phyloP scores from a whole-genome alignment of 2,329 filamentous ascomycete genomes.

The Fusarium concolor region DNA sequence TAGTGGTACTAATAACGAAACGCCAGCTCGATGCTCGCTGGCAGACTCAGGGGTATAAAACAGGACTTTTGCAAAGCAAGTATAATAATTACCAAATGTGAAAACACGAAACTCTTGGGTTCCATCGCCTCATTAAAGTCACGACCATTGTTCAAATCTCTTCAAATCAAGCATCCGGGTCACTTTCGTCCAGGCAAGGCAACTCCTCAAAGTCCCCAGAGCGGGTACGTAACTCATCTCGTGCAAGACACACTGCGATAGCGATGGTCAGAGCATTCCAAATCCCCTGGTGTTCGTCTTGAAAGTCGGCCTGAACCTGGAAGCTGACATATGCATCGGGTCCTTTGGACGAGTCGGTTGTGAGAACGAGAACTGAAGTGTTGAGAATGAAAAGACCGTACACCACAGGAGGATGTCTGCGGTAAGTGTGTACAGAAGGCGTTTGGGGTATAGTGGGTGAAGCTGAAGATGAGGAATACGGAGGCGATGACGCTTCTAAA shows the following conservation, averaged over 20 bases:
- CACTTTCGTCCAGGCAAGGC: slow-evolving; percentile 49
- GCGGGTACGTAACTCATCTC: slow-evolving; percentile 54
- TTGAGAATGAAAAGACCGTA: slow-evolving; percentile 59
- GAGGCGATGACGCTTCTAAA: not conserved
- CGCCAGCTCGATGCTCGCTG: not conserved
- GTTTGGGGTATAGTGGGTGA: slow-evolving; percentile 11
- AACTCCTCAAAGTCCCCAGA: slow-evolving; percentile 52
- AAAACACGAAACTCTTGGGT: not conserved
- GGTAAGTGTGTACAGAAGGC: slow-evolving; percentile 35
- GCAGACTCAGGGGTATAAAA: slow-evolving; percentile 15
- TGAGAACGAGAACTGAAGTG: slow-evolving; percentile 54
- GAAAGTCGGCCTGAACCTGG: slow-evolving; percentile 57
- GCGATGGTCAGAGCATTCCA: slow-evolving; percentile 60
- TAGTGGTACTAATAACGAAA: slow-evolving; percentile 13
- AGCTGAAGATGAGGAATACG: slow-evolving; percentile 1
- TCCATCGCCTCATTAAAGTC: not conserved
- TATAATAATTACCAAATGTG: not conserved
- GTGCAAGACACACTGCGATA: slow-evolving; percentile 54
- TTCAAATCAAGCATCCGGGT: slow-evolving; percentile 52
- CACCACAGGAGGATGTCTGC: slow-evolving; percentile 54
- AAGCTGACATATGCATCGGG: slow-evolving; percentile 55
- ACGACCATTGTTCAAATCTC: not conserved
- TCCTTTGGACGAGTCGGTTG: slow-evolving; percentile 54
- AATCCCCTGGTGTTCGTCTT: slow-evolving; percentile 54
- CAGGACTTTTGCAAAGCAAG: slow-evolving; percentile 5